Evolutionary conservation across 176 grass and related monocot species (phyloP).

Genomic region (Poa annua): DNA sequence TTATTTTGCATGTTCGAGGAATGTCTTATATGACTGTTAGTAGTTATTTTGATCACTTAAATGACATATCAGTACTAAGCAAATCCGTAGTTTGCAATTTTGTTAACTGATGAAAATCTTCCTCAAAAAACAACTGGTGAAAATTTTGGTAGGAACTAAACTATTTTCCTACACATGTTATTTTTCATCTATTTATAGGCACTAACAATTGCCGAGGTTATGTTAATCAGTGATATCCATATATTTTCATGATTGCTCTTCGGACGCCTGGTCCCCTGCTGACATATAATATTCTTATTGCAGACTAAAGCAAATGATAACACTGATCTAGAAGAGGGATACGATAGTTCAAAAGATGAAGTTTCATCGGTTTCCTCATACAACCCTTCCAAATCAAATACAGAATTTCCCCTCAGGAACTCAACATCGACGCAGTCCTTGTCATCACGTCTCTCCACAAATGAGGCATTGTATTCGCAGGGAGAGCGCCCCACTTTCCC

Average conservation of each 20-base stretch:
- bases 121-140: too few species aligned
- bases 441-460: conserved; percentile 69
- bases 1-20: conserved; percentile 26
- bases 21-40: conserved; percentile 21
- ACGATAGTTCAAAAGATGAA: conserved; percentile 98
- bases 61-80: neutral
- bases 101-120: conserved; percentile 26
- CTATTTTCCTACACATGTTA: conserved; percentile 1
- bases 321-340: conserved; percentile 86
- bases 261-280: neutral
- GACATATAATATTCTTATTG: conserved; percentile 32
- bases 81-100: conserved; percentile 6
- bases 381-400: conserved; percentile 77
- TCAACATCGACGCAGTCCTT: conserved; percentile 74
- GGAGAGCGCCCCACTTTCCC: conserved; percentile 56
- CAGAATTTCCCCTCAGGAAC: conserved; percentile 60
- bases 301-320: conserved; percentile 82
- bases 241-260: conserved; percentile 26
- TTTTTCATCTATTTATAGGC: conserved; percentile 24
- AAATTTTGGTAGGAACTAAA: neutral
- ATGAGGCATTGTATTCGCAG: conserved; percentile 61
- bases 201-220: conserved; percentile 29
- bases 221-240: neutral
- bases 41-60: conserved; percentile 21
- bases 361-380: conserved; percentile 95